Percentiles rank a stretch among this genome's conserved stretches.
These are phyloP conservation scores for Syzygium jambos DNA, from an alignment of 345 rosid genomes.

Conservation along the genomic window DNA sequence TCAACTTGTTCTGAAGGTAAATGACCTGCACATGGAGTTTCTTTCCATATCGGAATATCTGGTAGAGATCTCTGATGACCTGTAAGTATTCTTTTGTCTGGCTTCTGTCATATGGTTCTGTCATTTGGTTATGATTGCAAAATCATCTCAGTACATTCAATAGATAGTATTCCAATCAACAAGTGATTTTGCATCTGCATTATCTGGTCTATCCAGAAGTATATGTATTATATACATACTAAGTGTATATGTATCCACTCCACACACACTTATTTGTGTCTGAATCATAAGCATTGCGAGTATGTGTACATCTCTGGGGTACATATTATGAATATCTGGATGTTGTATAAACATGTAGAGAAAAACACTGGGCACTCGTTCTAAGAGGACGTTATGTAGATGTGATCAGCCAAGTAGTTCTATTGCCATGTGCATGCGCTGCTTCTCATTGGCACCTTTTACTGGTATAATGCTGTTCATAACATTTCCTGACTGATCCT, in stretches of 20 bases:
- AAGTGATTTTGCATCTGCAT: not conserved
- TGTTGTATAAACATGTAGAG: not conserved
- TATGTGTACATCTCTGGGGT: not conserved
- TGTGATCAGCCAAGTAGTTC: not conserved
- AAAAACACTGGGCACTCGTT: not conserved
- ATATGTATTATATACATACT: not conserved
- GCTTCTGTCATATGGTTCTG: not conserved
- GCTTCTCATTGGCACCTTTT: not conserved
- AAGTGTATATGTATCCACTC: not conserved
- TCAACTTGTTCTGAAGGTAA: conserved; percentile 43
- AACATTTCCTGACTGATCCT: not conserved
- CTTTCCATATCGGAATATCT: conserved; percentile 75
- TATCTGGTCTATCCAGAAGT: not conserved
- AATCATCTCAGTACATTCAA: not conserved
- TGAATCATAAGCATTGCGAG: not conserved
- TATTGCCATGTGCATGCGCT: not conserved
- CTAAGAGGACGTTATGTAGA: not conserved
- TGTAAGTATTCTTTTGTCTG: conserved; percentile 26
- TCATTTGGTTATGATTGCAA: not conserved
- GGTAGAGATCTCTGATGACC: conserved; percentile 85
- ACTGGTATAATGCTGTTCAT: not conserved
- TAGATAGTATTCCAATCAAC: not conserved
- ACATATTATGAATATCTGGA: not conserved
- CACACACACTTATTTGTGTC: not conserved
- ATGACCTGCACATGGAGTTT: conserved; percentile 81